A percentile compares a stretch with the other conserved stretches of the same genome.
These are phyloP conservation scores for Harrya chromipes DNA, from an alignment of 768 basidiomycete species.

Conservation along the genomic window DNA sequence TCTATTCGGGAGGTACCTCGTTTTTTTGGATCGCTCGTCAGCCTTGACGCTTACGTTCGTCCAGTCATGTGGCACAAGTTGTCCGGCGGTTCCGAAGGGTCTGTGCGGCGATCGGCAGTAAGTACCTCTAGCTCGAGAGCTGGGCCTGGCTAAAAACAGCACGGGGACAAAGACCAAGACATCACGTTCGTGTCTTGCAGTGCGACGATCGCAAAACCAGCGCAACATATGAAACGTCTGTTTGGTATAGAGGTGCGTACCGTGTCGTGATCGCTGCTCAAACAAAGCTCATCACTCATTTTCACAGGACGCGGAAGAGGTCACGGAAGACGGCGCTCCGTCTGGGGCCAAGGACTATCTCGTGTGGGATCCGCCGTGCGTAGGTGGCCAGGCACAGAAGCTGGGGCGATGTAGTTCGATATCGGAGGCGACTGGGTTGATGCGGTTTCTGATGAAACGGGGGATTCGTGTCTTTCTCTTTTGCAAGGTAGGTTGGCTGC, in stretches of 20 bases:
- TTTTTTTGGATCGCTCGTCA: not conserved
- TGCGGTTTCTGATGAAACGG: constrained; percentile 78
- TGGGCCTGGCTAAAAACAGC: not conserved
- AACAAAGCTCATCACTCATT: not conserved
- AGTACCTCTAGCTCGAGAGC: constrained; percentile 20
- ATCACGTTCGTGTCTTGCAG: constrained; percentile 79
- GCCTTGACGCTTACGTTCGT: not conserved
- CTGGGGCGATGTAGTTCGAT: constrained; percentile 58
- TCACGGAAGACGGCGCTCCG: constrained; percentile 82
- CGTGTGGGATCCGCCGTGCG: constrained; percentile 68
- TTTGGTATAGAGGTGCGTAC: constrained; percentile 55
- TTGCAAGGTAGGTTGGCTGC: constrained; percentile 56
- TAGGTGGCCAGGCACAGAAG: constrained; percentile 51
- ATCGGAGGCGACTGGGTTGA: constrained; percentile 64
- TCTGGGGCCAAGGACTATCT: constrained; percentile 77
- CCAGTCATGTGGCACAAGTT: constrained; percentile 78
- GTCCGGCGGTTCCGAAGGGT: constrained; percentile 73
- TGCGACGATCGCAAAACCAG: constrained; percentile 79
- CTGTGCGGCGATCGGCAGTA: constrained; percentile 75
- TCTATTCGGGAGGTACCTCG: constrained; percentile 66
- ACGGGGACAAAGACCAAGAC: constrained; percentile 40
- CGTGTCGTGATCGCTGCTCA: not conserved
- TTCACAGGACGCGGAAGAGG: constrained; percentile 52
- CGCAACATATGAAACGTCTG: constrained; percentile 70
- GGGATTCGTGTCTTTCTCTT: constrained; percentile 86